Evolutionary conservation across 148 eudicot species (phyloP).

Genomic region (Rhododendron molle): DNA sequence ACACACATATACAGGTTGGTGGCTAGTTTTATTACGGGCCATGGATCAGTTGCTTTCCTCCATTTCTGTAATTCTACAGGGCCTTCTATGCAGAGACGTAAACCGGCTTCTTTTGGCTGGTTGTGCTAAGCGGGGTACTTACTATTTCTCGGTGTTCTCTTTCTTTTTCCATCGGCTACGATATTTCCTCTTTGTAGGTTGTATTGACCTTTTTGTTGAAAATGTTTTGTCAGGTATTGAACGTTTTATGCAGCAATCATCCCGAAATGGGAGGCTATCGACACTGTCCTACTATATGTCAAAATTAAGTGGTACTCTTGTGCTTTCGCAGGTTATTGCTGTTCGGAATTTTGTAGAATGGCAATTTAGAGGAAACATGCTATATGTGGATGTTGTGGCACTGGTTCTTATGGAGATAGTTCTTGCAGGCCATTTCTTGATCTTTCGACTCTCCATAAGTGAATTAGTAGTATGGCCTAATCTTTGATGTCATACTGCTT

Average conservation of each 20-base stretch:
- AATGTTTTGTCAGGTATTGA: conserved; percentile 8
- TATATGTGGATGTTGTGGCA: not conserved
- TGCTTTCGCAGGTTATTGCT: conserved; percentile 13
- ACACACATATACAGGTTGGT: conserved; percentile 13
- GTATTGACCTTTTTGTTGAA: not conserved
- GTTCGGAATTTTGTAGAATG: conserved; percentile 10
- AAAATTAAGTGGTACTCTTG: not conserved
- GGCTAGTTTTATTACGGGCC: conserved; percentile 30
- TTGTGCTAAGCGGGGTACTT: not conserved
- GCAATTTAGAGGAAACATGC: conserved; percentile 3
- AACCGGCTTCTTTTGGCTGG: conserved; percentile 11
- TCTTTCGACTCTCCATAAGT: not conserved
- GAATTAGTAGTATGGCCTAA: not conserved
- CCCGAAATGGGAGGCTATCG: not conserved
- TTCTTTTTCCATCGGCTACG: not conserved
- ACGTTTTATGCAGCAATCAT: not conserved
- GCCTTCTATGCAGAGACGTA: conserved; percentile 14
- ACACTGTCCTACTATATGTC: not conserved
- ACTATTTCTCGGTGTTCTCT: not conserved
- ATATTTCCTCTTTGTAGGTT: not conserved
- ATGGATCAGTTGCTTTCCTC: conserved; percentile 23
- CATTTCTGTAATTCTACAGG: conserved; percentile 13
- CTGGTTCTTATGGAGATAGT: conserved; percentile 10
- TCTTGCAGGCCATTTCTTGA: not conserved
- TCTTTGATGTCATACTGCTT: not conserved